phyloP scores from a whole-genome alignment of 169 alveolate genomes.

The Cyclospora cayetanensis region DNA sequence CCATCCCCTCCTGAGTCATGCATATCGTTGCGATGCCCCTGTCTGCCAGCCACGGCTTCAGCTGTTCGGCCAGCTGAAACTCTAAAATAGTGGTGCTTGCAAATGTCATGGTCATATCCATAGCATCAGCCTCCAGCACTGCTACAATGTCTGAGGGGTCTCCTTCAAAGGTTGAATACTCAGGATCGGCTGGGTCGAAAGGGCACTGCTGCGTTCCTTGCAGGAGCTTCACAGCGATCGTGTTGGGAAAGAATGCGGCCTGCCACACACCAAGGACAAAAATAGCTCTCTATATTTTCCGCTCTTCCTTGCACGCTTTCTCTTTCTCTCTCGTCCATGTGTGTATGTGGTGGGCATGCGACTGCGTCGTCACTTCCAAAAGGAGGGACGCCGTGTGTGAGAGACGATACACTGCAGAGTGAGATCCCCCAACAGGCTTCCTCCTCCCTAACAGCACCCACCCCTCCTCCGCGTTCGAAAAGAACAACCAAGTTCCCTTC shows the following conservation, averaged over 20 bases:
- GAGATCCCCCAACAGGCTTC: too few species aligned
- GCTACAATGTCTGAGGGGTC: not conserved
- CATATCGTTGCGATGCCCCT: constrained; percentile 32
- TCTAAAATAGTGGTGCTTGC: not conserved
- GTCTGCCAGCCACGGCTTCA: not conserved
- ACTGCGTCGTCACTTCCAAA: too few species aligned
- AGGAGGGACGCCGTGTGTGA: too few species aligned
- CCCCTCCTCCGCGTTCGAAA: too few species aligned
- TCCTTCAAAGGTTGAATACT: not conserved
- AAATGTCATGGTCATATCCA: constrained; percentile 11
- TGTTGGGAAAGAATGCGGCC: constrained; percentile 15
- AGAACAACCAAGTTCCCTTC: too few species aligned
- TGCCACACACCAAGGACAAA: constrained; percentile 7
- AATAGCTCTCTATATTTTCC: too few species aligned
- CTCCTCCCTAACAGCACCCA: too few species aligned
- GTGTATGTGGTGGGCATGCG: too few species aligned
- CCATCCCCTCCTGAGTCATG: constrained; percentile 46
- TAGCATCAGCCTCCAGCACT: not conserved
- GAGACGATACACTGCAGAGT: too few species aligned
- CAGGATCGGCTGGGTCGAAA: not conserved
- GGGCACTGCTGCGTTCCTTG: constrained; percentile 28
- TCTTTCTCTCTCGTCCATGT: too few species aligned
- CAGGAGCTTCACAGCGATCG: constrained; percentile 45
- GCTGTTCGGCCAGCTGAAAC: not conserved
- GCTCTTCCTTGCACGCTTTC: too few species aligned